Percentiles rank a stretch among this genome's conserved stretches.
Conservation (phyloP, 495 filamentous ascomycete genomes). For the Cercophora samala region DNA sequence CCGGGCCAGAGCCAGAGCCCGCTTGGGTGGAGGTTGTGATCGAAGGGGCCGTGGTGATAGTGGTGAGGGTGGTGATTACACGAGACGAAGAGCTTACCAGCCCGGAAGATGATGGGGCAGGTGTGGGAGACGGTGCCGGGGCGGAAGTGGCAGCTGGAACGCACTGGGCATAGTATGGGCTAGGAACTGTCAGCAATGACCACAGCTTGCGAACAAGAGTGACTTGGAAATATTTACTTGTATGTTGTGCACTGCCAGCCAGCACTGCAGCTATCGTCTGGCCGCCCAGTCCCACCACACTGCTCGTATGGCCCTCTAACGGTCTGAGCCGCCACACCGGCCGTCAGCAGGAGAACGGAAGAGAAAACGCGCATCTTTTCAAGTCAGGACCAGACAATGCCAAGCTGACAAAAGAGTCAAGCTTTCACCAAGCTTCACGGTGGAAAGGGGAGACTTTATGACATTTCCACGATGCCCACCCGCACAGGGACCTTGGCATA, state of each 20-base stretch:
- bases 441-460: neutral
- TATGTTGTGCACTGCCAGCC: constrained; percentile 23
- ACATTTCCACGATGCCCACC: neutral
- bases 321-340: constrained; percentile 23
- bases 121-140: constrained; percentile 6
- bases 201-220: neutral
- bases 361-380: constrained; percentile 19
- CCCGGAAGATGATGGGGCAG: neutral
- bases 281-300: constrained; percentile 20
- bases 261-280: constrained; percentile 15
- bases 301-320: constrained; percentile 24
- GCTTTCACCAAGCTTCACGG: neutral
- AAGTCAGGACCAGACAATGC: neutral
- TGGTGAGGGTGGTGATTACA: constrained; percentile 12
- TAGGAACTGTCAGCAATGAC: constrained; percentile 8
- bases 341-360: constrained; percentile 17
- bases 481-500: constrained; percentile 3
- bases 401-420: neutral
- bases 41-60: constrained; percentile 7
- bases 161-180: constrained; percentile 23
- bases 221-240: constrained; percentile 18
- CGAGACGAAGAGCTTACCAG: neutral
- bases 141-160: constrained; percentile 14
- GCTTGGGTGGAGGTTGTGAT: constrained; percentile 26
- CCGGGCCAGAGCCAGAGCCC: constrained; percentile 24